phyloP scores from a whole-genome alignment of 768 basidiomycete genomes.

The Jaapia argillacea region DNA sequence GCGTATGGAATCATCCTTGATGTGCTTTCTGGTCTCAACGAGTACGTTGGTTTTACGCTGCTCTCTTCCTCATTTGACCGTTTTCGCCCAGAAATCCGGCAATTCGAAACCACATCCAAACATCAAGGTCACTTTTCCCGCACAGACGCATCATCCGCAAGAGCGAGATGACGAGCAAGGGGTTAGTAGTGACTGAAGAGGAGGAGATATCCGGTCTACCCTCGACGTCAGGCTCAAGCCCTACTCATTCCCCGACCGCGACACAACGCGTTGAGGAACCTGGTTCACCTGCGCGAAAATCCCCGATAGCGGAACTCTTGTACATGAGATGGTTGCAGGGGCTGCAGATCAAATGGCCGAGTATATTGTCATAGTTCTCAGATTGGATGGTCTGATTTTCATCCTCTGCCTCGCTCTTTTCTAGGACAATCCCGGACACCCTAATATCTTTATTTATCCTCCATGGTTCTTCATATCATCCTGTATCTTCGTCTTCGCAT shows the following conservation, averaged over 20 bases:
- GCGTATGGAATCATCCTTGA: slow-evolving; percentile 87
- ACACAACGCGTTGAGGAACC: slow-evolving; percentile 20
- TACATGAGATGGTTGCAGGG: slow-evolving; percentile 97
- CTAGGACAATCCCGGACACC: no score
- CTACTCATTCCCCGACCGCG: slow-evolving; percentile 17
- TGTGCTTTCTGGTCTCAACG: slow-evolving; percentile 82
- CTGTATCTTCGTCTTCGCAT: no score
- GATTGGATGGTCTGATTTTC: no score
- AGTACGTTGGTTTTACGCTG: slow-evolving; percentile 40
- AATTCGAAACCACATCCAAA: slow-evolving; percentile 78
- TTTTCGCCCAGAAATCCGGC: slow-evolving; percentile 46
- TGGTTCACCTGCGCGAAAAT: slow-evolving; percentile 43
- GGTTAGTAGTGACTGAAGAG: slow-evolving; percentile 76
- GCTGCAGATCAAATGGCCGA: slow-evolving; percentile 84
- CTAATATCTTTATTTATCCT: no score
- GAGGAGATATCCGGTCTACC: slow-evolving; percentile 55
- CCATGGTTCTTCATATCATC: no score
- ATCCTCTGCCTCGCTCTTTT: no score
- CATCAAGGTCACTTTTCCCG: slow-evolving; percentile 71
- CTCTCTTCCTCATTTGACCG: not conserved
- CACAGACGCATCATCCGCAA: slow-evolving; percentile 70
- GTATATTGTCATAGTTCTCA: no score
- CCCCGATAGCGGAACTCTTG: slow-evolving; percentile 91
- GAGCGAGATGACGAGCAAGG: slow-evolving; percentile 79
- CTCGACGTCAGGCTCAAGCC: slow-evolving; percentile 20